Conservation (phyloP, 164 flowering plant species). For the Amborella trichopoda region DNA sequence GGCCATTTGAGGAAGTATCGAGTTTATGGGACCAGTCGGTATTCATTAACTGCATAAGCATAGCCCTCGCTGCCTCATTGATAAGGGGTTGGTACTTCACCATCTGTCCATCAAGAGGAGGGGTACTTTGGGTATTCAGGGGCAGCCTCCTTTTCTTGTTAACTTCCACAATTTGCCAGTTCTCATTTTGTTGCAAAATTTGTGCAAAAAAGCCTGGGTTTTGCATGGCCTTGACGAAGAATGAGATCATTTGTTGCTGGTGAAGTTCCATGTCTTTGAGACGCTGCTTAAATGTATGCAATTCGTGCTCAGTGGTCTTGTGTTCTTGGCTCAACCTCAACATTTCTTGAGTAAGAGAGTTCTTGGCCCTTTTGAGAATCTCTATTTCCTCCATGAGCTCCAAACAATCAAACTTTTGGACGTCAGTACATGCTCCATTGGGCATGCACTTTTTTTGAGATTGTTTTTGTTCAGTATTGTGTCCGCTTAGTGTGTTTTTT, state of each 20-base stretch:
- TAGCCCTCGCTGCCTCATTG: slow-evolving; percentile 55
- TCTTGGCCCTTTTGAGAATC: slow-evolving; percentile 42
- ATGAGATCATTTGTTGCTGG: slow-evolving; percentile 57
- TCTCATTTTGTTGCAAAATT: slow-evolving; percentile 15
- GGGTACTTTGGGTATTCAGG: slow-evolving; percentile 6
- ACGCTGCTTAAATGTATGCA: slow-evolving; percentile 36
- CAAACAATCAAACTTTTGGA: slow-evolving; percentile 38
- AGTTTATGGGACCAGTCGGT: slow-evolving; percentile 23
- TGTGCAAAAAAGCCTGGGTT: slow-evolving; percentile 44
- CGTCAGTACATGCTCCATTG: slow-evolving; percentile 32
- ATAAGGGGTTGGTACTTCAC: slow-evolving; percentile 48
- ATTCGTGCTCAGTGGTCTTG: slow-evolving; percentile 23
- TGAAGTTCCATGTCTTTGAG: slow-evolving; percentile 35
- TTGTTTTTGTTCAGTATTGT: slow-evolving; percentile 12
- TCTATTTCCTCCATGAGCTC: slow-evolving; percentile 53
- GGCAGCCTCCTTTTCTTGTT: slow-evolving; percentile 48
- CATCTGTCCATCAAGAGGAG: slow-evolving; percentile 33
- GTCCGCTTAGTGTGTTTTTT: too few relatives aligned
- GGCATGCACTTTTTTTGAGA: not conserved
- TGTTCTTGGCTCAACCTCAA: slow-evolving; percentile 53
- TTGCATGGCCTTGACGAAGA: slow-evolving; percentile 51
- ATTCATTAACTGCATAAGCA: slow-evolving; percentile 42
- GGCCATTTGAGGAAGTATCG: slow-evolving; percentile 17
- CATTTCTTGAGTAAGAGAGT: slow-evolving; percentile 39
- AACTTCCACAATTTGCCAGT: slow-evolving; percentile 14